A percentile compares a stretch with the other conserved stretches of the same genome.
These are phyloP conservation scores for Breviolum minutum DNA, from an alignment of 73 alveolate genomes.

Conservation along the genomic window DNA sequence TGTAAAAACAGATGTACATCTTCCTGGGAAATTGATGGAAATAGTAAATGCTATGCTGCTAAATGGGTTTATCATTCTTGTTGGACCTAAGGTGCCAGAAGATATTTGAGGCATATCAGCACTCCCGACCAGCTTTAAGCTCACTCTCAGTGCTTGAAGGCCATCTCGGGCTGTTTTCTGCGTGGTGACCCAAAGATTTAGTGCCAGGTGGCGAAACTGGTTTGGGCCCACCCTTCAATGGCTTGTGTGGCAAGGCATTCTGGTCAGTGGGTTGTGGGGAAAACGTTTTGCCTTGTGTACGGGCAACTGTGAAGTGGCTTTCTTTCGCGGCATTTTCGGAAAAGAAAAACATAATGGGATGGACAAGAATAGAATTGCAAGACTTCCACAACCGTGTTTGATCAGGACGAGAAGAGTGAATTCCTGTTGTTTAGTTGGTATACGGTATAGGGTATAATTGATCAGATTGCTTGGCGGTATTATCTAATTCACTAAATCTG, in stretches of 20 bases:
- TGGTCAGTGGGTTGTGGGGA: not conserved
- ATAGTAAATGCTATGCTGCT: too few relatives aligned
- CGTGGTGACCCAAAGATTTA: not conserved
- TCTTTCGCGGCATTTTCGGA: too few relatives aligned
- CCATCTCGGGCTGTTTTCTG: not conserved
- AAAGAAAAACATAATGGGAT: too few relatives aligned
- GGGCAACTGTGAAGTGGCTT: too few relatives aligned
- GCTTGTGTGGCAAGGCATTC: conserved; percentile 48
- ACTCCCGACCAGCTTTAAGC: not conserved
- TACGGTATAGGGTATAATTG: too few relatives aligned
- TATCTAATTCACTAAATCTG: too few relatives aligned
- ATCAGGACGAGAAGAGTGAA: not conserved
- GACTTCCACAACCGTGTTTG: not conserved
- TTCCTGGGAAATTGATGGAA: not conserved
- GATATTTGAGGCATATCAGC: conserved; percentile 48
- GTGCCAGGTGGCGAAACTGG: conserved; percentile 87
- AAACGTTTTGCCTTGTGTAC: too few relatives aligned
- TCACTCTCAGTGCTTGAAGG: not conserved
- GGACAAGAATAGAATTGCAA: not conserved
- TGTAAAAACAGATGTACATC: not conserved
- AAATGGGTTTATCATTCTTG: too few relatives aligned
- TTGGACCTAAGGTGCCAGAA: conserved; percentile 34
- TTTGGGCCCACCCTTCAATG: conserved; percentile 47
- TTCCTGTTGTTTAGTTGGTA: not conserved
- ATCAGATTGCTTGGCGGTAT: too few relatives aligned